Conservation (phyloP, 805 yeast genomes). For the Starmerella khaoyaiensis region DNA sequence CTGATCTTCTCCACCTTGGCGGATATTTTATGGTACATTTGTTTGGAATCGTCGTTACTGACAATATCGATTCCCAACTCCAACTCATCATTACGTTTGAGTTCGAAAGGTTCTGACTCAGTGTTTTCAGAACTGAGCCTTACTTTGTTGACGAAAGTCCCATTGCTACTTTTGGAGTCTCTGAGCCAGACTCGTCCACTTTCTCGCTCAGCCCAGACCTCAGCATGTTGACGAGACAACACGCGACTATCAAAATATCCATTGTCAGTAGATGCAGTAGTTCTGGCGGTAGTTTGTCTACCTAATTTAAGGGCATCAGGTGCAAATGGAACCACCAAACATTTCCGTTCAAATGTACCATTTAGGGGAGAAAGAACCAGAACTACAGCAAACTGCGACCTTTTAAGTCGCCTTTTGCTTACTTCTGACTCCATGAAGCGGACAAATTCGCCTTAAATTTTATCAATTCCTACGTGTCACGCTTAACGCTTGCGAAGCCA, state of each 20-base stretch:
- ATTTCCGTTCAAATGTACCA: slow-evolving; percentile 69
- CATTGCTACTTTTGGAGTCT: slow-evolving; percentile 86
- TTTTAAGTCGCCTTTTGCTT: slow-evolving; percentile 13
- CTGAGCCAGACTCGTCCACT: slow-evolving; percentile 58
- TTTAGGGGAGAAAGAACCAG: slow-evolving; percentile 67
- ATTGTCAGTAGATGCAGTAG: slow-evolving; percentile 51
- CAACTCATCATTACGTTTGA: slow-evolving; percentile 72
- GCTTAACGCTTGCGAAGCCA: too few relatives aligned
- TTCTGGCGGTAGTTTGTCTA: slow-evolving; percentile 53
- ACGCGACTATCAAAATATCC: slow-evolving; percentile 94
- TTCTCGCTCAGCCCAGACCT: slow-evolving; percentile 55
- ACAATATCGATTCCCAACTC: slow-evolving; percentile 82
- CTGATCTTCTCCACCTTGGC: slow-evolving; percentile 68
- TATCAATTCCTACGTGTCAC: too few relatives aligned
- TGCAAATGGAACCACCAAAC: slow-evolving; percentile 59
- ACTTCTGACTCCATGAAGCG: too few relatives aligned
- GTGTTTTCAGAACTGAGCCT: slow-evolving; percentile 49
- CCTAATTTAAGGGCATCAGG: slow-evolving; percentile 85
- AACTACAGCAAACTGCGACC: slow-evolving; percentile 32
- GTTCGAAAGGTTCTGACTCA: slow-evolving; percentile 41
- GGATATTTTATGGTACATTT: slow-evolving; percentile 74
- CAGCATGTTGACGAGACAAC: slow-evolving; percentile 87
- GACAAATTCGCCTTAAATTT: too few relatives aligned
- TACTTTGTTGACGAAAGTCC: slow-evolving; percentile 75
- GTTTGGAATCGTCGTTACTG: slow-evolving; percentile 34